Conservation (phyloP, 106 monocot species). For the Dendrobium chrysotoxum region DNA sequence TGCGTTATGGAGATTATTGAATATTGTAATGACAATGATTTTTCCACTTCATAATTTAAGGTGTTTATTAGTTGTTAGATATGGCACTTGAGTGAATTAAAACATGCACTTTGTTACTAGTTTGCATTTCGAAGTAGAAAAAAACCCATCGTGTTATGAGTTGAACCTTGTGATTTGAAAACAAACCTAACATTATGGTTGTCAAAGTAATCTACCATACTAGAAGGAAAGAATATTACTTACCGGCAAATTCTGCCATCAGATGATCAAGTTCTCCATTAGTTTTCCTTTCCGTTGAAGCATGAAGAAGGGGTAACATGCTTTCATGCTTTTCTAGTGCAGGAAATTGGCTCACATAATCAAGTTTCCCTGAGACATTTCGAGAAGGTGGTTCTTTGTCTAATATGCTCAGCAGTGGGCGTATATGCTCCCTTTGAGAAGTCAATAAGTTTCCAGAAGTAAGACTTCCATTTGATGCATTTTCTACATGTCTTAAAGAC, state of each 20-base stretch:
- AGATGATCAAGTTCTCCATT: slow-evolving; percentile 96
- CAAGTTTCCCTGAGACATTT: slow-evolving; percentile 87
- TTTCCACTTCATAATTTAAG: not conserved
- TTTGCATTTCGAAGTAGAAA: not conserved
- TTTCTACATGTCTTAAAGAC: slow-evolving; percentile 47
- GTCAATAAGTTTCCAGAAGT: slow-evolving; percentile 15
- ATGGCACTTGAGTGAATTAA: not conserved
- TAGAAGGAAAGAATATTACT: not conserved
- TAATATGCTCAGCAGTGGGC: slow-evolving; percentile 80
- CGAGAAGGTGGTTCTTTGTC: slow-evolving; percentile 96
- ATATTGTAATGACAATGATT: not conserved
- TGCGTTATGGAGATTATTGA: not conserved
- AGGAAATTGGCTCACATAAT: slow-evolving; percentile 76
- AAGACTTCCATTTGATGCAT: slow-evolving; percentile 36
- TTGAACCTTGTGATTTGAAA: not conserved
- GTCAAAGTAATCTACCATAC: not conserved
- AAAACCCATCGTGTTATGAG: not conserved
- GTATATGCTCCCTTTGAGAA: slow-evolving; percentile 59
- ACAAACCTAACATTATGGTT: not conserved
- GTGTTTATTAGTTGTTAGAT: not conserved
- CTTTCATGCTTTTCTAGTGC: slow-evolving; percentile 85
- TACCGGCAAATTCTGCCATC: slow-evolving; percentile 96
- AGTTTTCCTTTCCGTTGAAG: slow-evolving; percentile 77
- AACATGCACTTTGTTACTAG: not conserved
- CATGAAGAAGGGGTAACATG: slow-evolving; percentile 87